Evolutionary conservation across 768 basidiomycete genomes (phyloP), one percentile per base, ranked within the genome.

Genomic region (Lactarius evosmus): DNA sequence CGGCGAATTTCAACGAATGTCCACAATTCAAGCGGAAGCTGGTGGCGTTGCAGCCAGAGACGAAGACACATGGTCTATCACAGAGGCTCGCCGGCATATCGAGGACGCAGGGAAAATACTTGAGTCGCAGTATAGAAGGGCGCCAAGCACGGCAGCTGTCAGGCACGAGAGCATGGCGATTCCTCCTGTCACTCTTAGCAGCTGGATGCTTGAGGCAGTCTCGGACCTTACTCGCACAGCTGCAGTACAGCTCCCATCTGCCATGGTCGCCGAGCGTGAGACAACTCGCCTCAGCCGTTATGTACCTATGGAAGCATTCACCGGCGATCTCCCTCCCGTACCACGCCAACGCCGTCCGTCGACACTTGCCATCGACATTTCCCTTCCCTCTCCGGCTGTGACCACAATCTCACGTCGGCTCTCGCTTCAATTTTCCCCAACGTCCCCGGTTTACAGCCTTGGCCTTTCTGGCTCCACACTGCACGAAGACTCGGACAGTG

Each of bases 191-290:
- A 85, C 87, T 0, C 76, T 88, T 27, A 85, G 86, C n/a, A 84
- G 84, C 67, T 93, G 91, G 91, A 91, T 92, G 91, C 83, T 91
- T 62, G 89, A 93, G 40, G 90, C 81, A 61, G 80, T 93, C 38
- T 80, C 84, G 0, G 89, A 89, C 53, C 75, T 91, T 22, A 85
- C 86, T 0, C 75, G 74, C 57, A 69, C 74, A 4, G 63, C 66
- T 34, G 61, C 69, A 2, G 63, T 57, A 32, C 70, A 67, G 11
- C 70, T 73, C 4, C 66, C 70, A 6, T 70, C 76, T 3, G 69
- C 72, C 19, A 29, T 71, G 8, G 72, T 72, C 12, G 67, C 72
- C 22, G 62, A 62, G 32, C 71, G 71, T 30, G 70, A 73, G 7
- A 46, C 69, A 27, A 64, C 70, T 34, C 71, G 66, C 41, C 63